A percentile compares a stretch with the other conserved stretches of the same genome.
Evolutionary conservation across 306 rosid genomes (phyloP).

Genomic region (Ziziphus jujuba): DNA sequence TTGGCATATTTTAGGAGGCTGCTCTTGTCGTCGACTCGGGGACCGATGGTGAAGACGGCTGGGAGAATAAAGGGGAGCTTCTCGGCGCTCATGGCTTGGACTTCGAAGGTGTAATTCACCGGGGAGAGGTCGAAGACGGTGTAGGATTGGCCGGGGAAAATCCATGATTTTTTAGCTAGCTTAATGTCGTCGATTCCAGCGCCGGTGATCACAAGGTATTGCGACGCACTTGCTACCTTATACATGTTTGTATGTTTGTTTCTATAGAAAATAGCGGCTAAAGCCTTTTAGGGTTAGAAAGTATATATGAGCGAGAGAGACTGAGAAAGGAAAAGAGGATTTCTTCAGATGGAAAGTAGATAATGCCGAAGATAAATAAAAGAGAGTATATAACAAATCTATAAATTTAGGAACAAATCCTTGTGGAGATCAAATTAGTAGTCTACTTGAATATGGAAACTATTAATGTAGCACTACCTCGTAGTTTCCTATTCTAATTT

Average conservation of each 20-base stretch:
- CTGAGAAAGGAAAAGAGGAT: too few species aligned
- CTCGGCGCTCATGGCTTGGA: slow-evolving; percentile 74
- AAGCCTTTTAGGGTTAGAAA: too few species aligned
- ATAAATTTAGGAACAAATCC: too few species aligned
- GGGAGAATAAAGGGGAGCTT: slow-evolving; percentile 70
- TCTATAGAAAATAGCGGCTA: too few species aligned
- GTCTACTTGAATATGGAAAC: too few species aligned
- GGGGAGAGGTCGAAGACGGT: slow-evolving; percentile 53
- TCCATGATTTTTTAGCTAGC: slow-evolving; percentile 56
- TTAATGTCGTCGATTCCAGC: slow-evolving; percentile 38
- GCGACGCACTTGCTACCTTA: slow-evolving; percentile 32
- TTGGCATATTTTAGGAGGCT: slow-evolving; percentile 53
- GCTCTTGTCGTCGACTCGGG: slow-evolving; percentile 30
- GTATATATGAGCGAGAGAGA: too few species aligned
- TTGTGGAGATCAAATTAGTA: too few species aligned
- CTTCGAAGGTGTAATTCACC: slow-evolving; percentile 69
- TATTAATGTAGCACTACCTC: too few species aligned
- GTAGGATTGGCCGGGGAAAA: slow-evolving; percentile 45
- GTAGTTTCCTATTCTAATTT: too few species aligned
- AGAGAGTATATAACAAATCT: too few species aligned
- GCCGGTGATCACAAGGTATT: slow-evolving; percentile 37
- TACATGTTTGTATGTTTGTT: slow-evolving; percentile 10
- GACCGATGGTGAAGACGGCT: slow-evolving; percentile 67
- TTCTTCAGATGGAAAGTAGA: too few species aligned
- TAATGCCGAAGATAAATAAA: too few species aligned